Evolutionary conservation across 2,329 filamentous ascomycete species (phyloP).

Genomic region (Diplodia mutila): DNA sequence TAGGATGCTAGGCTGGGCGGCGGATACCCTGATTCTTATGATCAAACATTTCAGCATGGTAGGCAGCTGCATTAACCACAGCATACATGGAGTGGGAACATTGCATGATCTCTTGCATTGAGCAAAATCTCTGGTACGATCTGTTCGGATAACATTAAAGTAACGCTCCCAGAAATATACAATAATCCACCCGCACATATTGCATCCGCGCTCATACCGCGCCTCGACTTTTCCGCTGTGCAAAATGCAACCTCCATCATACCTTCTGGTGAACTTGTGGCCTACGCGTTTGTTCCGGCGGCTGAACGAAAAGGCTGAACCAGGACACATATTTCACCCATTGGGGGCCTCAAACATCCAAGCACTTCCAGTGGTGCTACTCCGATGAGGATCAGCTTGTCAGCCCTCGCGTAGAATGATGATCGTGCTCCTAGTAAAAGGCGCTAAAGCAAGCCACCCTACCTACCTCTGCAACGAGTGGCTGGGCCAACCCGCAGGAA

Average conservation of each 20-base stretch:
- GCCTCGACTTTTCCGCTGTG: too few species aligned
- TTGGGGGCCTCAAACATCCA: too few species aligned
- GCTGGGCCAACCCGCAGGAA: background rate
- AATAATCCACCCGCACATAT: too few species aligned
- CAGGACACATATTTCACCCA: too few species aligned
- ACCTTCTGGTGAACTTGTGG: too few species aligned
- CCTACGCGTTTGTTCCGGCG: background rate
- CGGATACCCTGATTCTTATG: slow-evolving; percentile 13
- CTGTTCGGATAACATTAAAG: background rate
- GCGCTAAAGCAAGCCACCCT: slow-evolving; percentile 18
- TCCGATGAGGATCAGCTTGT: background rate
- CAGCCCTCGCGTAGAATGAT: background rate
- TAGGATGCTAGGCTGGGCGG: slow-evolving; percentile 6
- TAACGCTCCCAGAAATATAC: background rate
- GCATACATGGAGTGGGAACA: background rate
- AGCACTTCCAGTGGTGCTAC: background rate
- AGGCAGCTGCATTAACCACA: background rate
- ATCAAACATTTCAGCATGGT: background rate
- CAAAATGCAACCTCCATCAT: background rate
- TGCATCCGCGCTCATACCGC: too few species aligned
- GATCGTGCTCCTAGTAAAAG: background rate
- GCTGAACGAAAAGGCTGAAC: too few species aligned
- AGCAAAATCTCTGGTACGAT: background rate
- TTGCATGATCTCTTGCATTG: slow-evolving; percentile 2
- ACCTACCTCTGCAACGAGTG: background rate